phyloP scores from a whole-genome alignment of 2,329 filamentous ascomycete genomes.

The Zasmidium angulare region DNA sequence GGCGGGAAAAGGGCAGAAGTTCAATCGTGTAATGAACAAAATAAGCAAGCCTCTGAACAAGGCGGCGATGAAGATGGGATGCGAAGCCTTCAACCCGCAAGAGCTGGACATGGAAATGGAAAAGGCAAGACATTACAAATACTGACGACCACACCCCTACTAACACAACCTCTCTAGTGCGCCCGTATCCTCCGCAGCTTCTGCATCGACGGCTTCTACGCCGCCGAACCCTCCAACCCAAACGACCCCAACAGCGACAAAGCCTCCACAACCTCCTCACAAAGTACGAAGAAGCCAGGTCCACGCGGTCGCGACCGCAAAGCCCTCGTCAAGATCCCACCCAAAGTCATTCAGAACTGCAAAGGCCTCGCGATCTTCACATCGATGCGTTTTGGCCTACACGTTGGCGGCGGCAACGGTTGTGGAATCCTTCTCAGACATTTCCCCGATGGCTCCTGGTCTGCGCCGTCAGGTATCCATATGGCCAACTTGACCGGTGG shows the following conservation, averaged over 20 bases:
- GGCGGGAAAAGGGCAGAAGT: neutral
- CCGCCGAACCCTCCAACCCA: constrained; percentile 43
- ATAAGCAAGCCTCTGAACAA: constrained; percentile 69
- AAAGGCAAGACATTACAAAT: constrained; percentile 3
- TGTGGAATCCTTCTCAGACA: constrained; percentile 81
- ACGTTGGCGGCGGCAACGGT: constrained; percentile 85
- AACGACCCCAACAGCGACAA: constrained; percentile 34
- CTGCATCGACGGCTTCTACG: constrained; percentile 68
- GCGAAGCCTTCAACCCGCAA: constrained; percentile 46
- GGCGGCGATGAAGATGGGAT: constrained; percentile 74
- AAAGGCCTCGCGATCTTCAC: constrained; percentile 92
- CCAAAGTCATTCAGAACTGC: constrained; percentile 77
- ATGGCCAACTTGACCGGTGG: constrained; percentile 83
- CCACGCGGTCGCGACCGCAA: constrained; percentile 50
- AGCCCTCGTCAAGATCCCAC: constrained; percentile 75
- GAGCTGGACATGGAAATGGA: constrained; percentile 9
- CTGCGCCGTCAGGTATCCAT: constrained; percentile 82
- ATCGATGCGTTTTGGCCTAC: constrained; percentile 89
- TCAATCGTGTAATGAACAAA: constrained; percentile 39
- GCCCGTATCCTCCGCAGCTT: constrained; percentile 85
- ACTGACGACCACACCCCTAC: neutral
- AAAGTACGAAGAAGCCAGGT: constrained; percentile 42
- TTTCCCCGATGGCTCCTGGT: constrained; percentile 83
- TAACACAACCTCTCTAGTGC: constrained; percentile 51
- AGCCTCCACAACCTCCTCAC: neutral